Base-by-base conservation (phyloP, 1,284 basidiomycete species). In the Mixia osmundae region DNA sequence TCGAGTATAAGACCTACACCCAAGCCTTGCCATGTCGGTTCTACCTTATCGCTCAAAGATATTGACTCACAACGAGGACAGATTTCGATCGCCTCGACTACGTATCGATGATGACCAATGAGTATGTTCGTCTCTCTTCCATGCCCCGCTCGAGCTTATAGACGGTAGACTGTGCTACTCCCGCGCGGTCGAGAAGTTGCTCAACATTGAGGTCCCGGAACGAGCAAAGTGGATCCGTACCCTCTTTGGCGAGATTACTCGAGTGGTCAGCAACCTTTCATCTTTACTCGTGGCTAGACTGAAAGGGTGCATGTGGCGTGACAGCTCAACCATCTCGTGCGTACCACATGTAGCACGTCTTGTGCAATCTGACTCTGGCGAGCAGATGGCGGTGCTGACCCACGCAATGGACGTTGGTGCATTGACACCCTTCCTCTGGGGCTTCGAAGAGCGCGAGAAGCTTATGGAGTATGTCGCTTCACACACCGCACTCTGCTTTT, bases 41-140 rank as follows among this genome's bases (percentile, higher is more conserved):
- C 25, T n/a, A 10, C 25, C 25, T 26, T 10, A 26, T 26, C 10
- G 10, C n/a, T 15, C 29, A 8, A 8, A 8, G 18, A 15, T 19
- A 40, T 23, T 33, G 33, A 18, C 38, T n/a, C n/a, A n/a, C n/a
- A n/a, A n/a, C n/a, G n/a, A n/a, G 49, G 4, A 91, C 89, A 2
- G 95, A 97, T 64, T 97, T 97, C 58, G 89, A 99, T 60, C 82
- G 89, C 53, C 68, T 97, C 45, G 89, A 99, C 65, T 97, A 97
- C 53, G 85, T 94, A 39, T 94, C 87, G 34, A 95, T 95, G 89
- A 91, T 91, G 85, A 89, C 85, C 31, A 94, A 91, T 54, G 85
- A 94, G n/a, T n/a, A n/a, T n/a, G n/a, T n/a, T n/a, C n/a, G n/a
- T n/a, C n/a, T n/a, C n/a, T n/a, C n/a, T n/a, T n/a, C n/a, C n/a